Evolutionary conservation across 805 yeast species (phyloP).

Genomic region (Lachancea lanzarotensis): DNA sequence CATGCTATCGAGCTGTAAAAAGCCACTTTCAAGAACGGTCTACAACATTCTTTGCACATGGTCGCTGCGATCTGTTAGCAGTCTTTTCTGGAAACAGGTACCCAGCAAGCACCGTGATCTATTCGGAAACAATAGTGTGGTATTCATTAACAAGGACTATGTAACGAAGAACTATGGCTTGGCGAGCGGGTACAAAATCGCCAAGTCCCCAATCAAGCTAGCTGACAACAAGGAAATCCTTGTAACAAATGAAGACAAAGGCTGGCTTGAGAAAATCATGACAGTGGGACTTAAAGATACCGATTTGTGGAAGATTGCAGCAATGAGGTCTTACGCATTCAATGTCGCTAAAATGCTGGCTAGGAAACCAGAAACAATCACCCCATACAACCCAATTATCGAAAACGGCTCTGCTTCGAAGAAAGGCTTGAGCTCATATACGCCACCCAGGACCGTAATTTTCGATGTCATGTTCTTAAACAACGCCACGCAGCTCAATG

Average conservation of each 20-base stretch:
- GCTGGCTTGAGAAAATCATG: slow-evolving; percentile 66
- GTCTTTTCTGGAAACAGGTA: slow-evolving; percentile 73
- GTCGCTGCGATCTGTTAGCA: slow-evolving; percentile 58
- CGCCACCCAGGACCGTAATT: slow-evolving; percentile 47
- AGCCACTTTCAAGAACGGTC: slow-evolving; percentile 59
- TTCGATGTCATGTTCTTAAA: slow-evolving; percentile 35
- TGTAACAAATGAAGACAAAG: slow-evolving; percentile 57
- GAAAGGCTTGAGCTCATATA: slow-evolving; percentile 15
- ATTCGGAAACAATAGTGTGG: slow-evolving; percentile 37
- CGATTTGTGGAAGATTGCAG: slow-evolving; percentile 79
- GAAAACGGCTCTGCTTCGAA: slow-evolving; percentile 19
- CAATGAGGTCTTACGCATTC: slow-evolving; percentile 59
- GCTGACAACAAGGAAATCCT: slow-evolving; percentile 42
- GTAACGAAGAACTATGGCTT: slow-evolving; percentile 27
- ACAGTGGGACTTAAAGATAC: slow-evolving; percentile 65
- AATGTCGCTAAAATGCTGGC: slow-evolving; percentile 44
- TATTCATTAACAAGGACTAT: slow-evolving; percentile 26
- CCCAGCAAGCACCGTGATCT: slow-evolving; percentile 35
- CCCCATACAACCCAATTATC: slow-evolving; percentile 22
- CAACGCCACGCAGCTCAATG: slow-evolving; percentile 1
- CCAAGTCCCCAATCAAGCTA: slow-evolving; percentile 29
- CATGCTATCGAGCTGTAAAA: slow-evolving; percentile 58
- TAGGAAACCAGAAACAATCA: slow-evolving; percentile 24
- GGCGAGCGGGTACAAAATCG: slow-evolving; percentile 10
- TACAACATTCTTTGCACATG: slow-evolving; percentile 61